These are phyloP conservation scores for Strobilomyces confusus DNA, from an alignment of 768 basidiomycete species.

Conservation along the genomic window DNA sequence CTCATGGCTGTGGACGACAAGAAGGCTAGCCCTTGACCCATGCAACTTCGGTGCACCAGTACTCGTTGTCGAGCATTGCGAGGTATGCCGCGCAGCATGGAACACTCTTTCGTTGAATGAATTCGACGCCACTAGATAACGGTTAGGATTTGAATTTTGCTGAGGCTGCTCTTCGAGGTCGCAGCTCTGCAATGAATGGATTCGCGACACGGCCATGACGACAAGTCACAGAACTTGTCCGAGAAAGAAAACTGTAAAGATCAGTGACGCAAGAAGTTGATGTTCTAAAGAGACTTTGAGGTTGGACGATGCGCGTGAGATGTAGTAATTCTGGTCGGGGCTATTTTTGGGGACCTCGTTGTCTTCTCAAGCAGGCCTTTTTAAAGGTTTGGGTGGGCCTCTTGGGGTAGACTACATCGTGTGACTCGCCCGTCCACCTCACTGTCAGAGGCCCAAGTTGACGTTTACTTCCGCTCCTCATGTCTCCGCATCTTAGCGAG, in stretches of 20 bases:
- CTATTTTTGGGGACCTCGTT: constrained; percentile 30
- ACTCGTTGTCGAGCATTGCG: constrained; percentile 3
- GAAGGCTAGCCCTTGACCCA: constrained; percentile 27
- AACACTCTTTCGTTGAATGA: constrained; percentile 18
- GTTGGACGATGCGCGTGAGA: constrained; percentile 16
- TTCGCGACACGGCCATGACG: constrained; percentile 18
- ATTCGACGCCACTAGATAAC: constrained; percentile 28
- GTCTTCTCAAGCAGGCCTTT: constrained; percentile 18
- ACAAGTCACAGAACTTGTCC: constrained; percentile 22
- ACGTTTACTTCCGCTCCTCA: constrained; percentile 18
- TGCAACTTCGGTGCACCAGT: constrained; percentile 11
- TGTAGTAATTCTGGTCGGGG: constrained; percentile 6
- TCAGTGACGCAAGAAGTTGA: constrained; percentile 16
- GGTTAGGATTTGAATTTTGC: constrained; percentile 20
- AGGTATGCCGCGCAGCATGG: constrained; percentile 19
- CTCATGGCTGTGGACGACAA: constrained; percentile 13
- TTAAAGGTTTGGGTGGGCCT: constrained; percentile 14
- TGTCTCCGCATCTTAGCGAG: constrained; percentile 26
- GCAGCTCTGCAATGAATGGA: constrained; percentile 11
- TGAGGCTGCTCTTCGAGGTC: constrained; percentile 7
- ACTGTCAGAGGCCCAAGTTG: constrained; percentile 2
- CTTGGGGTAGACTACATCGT: constrained; percentile 19
- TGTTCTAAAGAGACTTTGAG: constrained; percentile 17
- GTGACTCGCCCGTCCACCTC: constrained; percentile 14
- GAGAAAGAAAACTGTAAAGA: constrained; percentile 13